Conservation (phyloP, 2,329 filamentous ascomycete species). For the Colletotrichum echinochloae region DNA sequence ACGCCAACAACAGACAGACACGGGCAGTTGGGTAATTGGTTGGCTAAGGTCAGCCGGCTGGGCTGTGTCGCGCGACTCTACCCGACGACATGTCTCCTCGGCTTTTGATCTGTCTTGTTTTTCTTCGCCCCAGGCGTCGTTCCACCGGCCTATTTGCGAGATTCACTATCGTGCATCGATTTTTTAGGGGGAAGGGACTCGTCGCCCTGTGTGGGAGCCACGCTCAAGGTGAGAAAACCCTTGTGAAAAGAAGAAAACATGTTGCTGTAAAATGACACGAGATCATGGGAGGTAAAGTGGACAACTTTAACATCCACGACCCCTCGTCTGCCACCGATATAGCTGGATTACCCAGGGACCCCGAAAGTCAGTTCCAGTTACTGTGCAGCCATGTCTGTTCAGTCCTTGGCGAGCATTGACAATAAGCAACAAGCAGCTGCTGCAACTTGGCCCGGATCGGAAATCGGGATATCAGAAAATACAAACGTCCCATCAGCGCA, state of each 20-base stretch:
- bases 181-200: neutral
- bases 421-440: conserved; percentile 22
- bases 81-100: neutral
- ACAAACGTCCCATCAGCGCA: conserved; percentile 13
- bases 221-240: conserved; percentile 26
- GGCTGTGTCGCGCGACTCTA: conserved; percentile 13
- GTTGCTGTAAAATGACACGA: conserved; percentile 11
- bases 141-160: neutral
- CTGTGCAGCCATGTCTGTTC: neutral
- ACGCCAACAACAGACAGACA: neutral
- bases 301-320: neutral
- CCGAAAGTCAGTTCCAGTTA: neutral
- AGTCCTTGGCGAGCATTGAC: neutral
- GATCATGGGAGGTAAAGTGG: neutral
- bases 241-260: conserved; percentile 26
- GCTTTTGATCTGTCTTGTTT: neutral
- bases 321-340: neutral
- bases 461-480: conserved; percentile 6
- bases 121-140: neutral
- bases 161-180: conserved; percentile 4
- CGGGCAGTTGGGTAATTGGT: too few relatives aligned
- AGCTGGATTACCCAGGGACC: neutral
- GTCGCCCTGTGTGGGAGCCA: neutral
- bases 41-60: conserved; percentile 2
- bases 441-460: conserved; percentile 4